Evolutionary conservation across 2,329 filamentous ascomycete species (phyloP), one percentile per base, ranked within the genome.

Genomic region (Sphaceloma murrayae): DNA sequence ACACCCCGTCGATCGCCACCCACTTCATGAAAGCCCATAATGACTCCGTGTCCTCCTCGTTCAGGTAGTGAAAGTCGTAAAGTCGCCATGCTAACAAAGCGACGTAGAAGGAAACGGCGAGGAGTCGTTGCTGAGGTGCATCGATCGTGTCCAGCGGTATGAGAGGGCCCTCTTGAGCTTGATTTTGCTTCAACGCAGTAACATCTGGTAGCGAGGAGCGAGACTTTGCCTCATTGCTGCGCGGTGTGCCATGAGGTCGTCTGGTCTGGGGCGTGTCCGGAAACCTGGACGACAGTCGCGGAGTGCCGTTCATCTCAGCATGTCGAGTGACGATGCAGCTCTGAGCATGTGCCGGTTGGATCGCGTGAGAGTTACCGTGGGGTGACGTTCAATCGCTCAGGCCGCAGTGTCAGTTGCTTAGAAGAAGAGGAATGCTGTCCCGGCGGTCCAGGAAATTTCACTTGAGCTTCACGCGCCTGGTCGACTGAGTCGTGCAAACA

Each of bases 21-120:
- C 91, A 98, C 74, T 96, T 98, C 57, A 94, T 67, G 59, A 95
- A 95, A 38, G 89, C 73, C 74, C 79, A 83, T 49, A 91, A 80
- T n/a, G 88, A 94, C 56, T 86, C 81, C 47, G 84, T 77, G 51
- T 93, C 85, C 51, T 89, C 83, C 46, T 88, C 80, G 29, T 87
- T 73, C 50, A 89, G 67, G 46, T 75, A 77, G 52, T 79, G 77
- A 69, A 85, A 94, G 67, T 98, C 87, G 62, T 87, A 94, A 24
- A 91, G 65, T 56, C 86, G 81, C 81, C 85, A 96, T 49, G 78
- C 79, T 63, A 84, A 74, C 17, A 98, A 66, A 22, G 74, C 70
- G 31, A 80, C 62, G 61, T 94, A 96, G 52, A 94, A 65, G n/a
- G 78, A 80, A 51, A 82, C 75, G 36, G 86, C 81, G 61, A 94